Conservation (phyloP, 1,284 basidiomycete genomes). For the Wallemia ichthyophaga region DNA sequence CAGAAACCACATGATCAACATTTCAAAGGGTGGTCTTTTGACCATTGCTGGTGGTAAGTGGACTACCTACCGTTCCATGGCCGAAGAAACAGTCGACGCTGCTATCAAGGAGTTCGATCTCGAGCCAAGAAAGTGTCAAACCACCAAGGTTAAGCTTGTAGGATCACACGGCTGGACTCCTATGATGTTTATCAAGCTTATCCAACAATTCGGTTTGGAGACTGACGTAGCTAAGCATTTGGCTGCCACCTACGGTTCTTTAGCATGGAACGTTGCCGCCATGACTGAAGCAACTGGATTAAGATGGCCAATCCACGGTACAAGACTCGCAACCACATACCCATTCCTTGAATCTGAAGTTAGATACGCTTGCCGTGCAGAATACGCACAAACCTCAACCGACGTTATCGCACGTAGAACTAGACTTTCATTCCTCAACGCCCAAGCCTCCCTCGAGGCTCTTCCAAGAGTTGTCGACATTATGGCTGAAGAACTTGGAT, state of each 20-base stretch:
- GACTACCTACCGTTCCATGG: slow-evolving; percentile 77
- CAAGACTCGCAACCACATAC: slow-evolving; percentile 40
- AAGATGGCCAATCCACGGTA: slow-evolving; percentile 60
- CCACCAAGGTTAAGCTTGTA: slow-evolving; percentile 48
- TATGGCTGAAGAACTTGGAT: slow-evolving; percentile 60
- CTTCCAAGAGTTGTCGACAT: slow-evolving; percentile 68
- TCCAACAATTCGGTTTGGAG: slow-evolving; percentile 73
- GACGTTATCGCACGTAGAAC: slow-evolving; percentile 81
- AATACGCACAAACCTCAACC: slow-evolving; percentile 66
- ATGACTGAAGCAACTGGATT: slow-evolving; percentile 47
- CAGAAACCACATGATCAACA: slow-evolving; percentile 76
- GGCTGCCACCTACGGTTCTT: slow-evolving; percentile 78
- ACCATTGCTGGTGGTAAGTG: slow-evolving; percentile 96
- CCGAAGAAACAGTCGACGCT: slow-evolving; percentile 71
- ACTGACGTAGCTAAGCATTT: slow-evolving; percentile 80
- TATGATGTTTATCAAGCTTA: slow-evolving; percentile 89
- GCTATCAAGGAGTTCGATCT: slow-evolving; percentile 53
- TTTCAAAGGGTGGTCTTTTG: slow-evolving; percentile 47
- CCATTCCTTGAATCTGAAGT: slow-evolving; percentile 86
- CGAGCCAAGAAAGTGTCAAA: slow-evolving; percentile 34
- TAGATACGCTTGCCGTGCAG: slow-evolving; percentile 59
- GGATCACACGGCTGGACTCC: slow-evolving; percentile 85
- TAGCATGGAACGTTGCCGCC: slow-evolving; percentile 75
- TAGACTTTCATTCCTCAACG: slow-evolving; percentile 74
- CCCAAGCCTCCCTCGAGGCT: slow-evolving; percentile 50